These are phyloP conservation scores for Sugiyamaella boreocaroliniensis DNA, from an alignment of 805 yeast species.

Conservation along the genomic window DNA sequence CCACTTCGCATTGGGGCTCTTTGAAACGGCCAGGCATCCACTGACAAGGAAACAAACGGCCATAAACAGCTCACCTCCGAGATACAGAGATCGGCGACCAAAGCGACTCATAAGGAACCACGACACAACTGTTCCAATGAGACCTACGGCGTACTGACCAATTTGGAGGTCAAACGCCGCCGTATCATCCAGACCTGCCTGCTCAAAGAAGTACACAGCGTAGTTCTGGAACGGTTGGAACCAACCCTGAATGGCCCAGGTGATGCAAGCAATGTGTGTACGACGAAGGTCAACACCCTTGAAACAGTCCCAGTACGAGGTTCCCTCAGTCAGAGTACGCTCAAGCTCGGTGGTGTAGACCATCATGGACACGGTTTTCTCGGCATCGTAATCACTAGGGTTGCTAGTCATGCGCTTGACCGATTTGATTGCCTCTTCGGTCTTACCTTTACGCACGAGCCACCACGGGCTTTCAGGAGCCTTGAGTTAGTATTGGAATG, in stretches of 20 bases:
- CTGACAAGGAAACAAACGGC: constrained; percentile 35
- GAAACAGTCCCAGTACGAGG: constrained; percentile 37
- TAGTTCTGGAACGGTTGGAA: constrained; percentile 8
- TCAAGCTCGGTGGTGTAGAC: constrained; percentile 40
- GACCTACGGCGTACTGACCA: constrained; percentile 41
- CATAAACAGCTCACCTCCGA: constrained; percentile 33
- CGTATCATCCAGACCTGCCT: constrained; percentile 31
- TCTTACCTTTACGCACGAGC: constrained; percentile 39
- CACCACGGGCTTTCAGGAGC: constrained; percentile 56
- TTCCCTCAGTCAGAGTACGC: constrained; percentile 21
- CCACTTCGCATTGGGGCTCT: constrained; percentile 18
- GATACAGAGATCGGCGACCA: constrained; percentile 22
- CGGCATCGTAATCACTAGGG: constrained; percentile 19
- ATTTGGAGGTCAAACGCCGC: constrained; percentile 40
- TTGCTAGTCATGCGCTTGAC: constrained; percentile 34
- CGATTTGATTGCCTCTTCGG: constrained; percentile 39
- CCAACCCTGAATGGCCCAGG: constrained; percentile 41
- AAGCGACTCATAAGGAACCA: constrained; percentile 19
- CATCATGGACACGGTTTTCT: constrained; percentile 19
- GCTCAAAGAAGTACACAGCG: constrained; percentile 34
- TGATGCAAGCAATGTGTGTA: constrained; percentile 41
- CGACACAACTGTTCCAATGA: constrained; percentile 34
- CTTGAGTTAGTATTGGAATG: constrained; percentile 22
- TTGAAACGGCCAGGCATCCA: constrained; percentile 36
- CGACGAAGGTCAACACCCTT: constrained; percentile 40